Evolutionary conservation across 768 basidiomycete genomes (phyloP), one percentile per base, ranked within the genome.

Genomic region (Ramaria sp.): DNA sequence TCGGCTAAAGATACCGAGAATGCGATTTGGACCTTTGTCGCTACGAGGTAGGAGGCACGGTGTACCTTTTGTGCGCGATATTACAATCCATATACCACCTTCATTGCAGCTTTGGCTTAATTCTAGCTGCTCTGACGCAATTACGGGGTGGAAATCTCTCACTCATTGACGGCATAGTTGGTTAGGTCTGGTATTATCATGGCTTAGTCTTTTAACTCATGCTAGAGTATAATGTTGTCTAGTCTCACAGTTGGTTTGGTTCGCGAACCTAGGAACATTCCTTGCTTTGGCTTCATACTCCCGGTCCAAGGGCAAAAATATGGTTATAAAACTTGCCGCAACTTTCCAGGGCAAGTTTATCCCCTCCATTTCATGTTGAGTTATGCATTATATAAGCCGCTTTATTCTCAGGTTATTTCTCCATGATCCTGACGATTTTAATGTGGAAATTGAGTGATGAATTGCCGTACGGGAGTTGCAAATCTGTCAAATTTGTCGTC

Each of bases 281-380:
- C 51, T 52, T 12, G 51, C 51, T 15, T 52, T 52, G 37, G 51
- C 51, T 31, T 52, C 51, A 39, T 52, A 52, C 15, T 52, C 51
- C 31, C 33, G 33, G 3, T 52, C 51, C 15, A 37, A 52, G 34
- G 51, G 51, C 17, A n/a, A 52, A 22, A 11, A 52, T 3, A 5
- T 3, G 9, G 33, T 38, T 13, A 31, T 52, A 15, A 52, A 39
- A 15, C 4, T 52, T n/a, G 51, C 51, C 20, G 51, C 51, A 27
- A 31, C 33, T 13, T 12, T 52, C 17, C 51, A 52, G 20, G 37
- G 51, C 33, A 37, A 15, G 34, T 52, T 20, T 31, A 12, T 5
- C 17, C 7, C 30, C 9, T 19, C 13, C 4, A 37, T 13, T 33
- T 1, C 24, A 27, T 5, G 3, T 52, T 49, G 22, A 49, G 3